A percentile compares a stretch with the other conserved stretches of the same genome.
Evolutionary conservation across 768 basidiomycete species (phyloP).

Genomic region (Leccinum pellstonianum): DNA sequence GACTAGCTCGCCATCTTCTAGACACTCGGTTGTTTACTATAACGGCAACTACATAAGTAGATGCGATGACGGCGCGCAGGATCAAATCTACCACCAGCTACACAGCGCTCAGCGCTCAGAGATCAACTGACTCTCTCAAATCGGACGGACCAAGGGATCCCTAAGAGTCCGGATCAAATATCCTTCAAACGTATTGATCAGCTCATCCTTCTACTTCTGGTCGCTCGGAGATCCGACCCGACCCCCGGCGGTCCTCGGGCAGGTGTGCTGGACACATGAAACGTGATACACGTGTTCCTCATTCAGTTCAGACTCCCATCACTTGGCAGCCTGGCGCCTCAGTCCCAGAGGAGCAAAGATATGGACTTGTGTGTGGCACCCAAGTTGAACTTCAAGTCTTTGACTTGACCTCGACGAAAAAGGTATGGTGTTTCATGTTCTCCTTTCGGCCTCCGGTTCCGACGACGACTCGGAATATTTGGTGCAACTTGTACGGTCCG

Average conservation of each 20-base stretch:
- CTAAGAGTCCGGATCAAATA: too few relatives aligned
- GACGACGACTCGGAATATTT: background rate
- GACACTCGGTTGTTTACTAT: background rate
- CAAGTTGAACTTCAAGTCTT: background rate
- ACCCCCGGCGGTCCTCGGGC: background rate
- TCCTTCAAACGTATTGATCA: background rate
- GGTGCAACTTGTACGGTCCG: background rate
- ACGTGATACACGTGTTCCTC: background rate
- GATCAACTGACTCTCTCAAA: too few relatives aligned
- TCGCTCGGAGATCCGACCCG: background rate
- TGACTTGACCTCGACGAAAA: background rate
- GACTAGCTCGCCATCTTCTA: background rate
- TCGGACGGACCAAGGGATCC: too few relatives aligned
- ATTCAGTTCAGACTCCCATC: background rate
- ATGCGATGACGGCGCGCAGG: too few relatives aligned
- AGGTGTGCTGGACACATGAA: too few relatives aligned
- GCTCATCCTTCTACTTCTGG: background rate
- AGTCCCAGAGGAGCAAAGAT: background rate
- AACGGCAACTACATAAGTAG: background rate
- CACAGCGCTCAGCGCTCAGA: too few relatives aligned
- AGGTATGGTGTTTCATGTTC: background rate
- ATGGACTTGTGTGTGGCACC: background rate
- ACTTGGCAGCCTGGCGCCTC: background rate
- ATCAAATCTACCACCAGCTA: too few relatives aligned
- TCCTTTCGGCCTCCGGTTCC: background rate